Base-by-base conservation (phyloP, 176 grass and related monocot species). In the Oryza meridionalis region DNA sequence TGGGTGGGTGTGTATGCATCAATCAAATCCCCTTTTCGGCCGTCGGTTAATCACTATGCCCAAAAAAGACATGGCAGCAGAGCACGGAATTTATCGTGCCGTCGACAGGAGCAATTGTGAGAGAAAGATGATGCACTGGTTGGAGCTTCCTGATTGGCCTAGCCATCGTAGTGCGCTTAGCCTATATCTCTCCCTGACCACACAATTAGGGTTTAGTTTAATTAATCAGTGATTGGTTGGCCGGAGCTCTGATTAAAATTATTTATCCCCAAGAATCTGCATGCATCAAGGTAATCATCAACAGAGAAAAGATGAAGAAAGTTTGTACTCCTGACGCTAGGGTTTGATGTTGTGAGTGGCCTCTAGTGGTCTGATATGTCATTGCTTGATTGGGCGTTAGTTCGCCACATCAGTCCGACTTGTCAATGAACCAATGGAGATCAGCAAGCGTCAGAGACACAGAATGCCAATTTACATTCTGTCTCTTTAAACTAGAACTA, bases 311-410 rank as follows among this genome's bases (percentile, higher is more conserved):
- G 38, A 40, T 40, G 44, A 67, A 27, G 15, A 88, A 77, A 77
- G 67, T 69, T 77, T 31, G n/a, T 27, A 25, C 19, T 73, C 65
- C 40, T 70, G 55, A 77, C 61, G 72, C 21, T 14, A 22, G 6
- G 69, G 33, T 21, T 31, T 15, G 33, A 72, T 26, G 55, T 40
- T 51, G 29, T 38, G 11, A 55, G 25, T 2, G 21, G 24, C 32
- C 13, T 82, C 70, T 77, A 42, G 53, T 88, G 53, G 65, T 77
- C 80, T 66, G 58, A 88, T 19, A 7, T 88, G 68, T 88, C 81
- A 78, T 72, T 73, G 14, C 86, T 25, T 59, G 80, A 73, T 58
- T 88, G 81, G 80, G 22, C 12, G 11, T 58, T 84, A 12, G 74
- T 12, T 1, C 37, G 66, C 35, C 63, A 87, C 71, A 25, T 81